A percentile compares a stretch with the other conserved stretches of the same genome.
These are phyloP conservation scores for Quercus parvula DNA, from an alignment of 306 rosid species.

Conservation along the genomic window DNA sequence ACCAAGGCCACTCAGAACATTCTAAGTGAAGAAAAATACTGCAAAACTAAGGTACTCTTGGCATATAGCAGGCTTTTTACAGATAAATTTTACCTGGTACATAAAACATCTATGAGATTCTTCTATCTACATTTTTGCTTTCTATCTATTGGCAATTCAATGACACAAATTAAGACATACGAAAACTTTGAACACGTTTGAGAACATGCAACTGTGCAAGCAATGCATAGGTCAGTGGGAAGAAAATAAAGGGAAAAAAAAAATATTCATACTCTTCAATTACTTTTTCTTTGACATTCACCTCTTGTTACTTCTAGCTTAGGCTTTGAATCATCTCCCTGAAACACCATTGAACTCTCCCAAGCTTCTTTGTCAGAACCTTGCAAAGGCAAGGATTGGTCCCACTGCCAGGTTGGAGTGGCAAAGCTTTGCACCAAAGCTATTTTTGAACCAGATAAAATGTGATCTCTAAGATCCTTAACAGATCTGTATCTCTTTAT, in stretches of 20 bases:
- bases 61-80: background rate
- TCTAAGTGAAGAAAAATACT: background rate
- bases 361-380: constrained; percentile 24
- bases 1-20: background rate
- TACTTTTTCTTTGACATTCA: constrained; percentile 20
- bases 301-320: constrained; percentile 23
- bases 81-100: background rate
- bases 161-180: background rate
- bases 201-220: background rate
- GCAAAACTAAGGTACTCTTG: constrained; percentile 6
- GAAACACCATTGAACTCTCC: constrained; percentile 21
- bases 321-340: constrained; percentile 35
- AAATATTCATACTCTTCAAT: constrained; percentile 15
- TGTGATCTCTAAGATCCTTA: constrained; percentile 29
- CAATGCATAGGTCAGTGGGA: constrained; percentile 25
- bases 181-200: constrained; percentile 28
- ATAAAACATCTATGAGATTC: background rate
- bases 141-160: constrained; percentile 2
- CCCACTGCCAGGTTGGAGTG: constrained; percentile 30
- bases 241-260: background rate
- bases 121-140: constrained; percentile 33
- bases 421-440: constrained; percentile 15
- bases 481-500: constrained; percentile 31
- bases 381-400: constrained; percentile 25
- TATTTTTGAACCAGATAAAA: constrained; percentile 34